These are phyloP conservation scores for Aspergillus arachidicola DNA, from an alignment of 2,329 filamentous ascomycete genomes.

Conservation along the genomic window DNA sequence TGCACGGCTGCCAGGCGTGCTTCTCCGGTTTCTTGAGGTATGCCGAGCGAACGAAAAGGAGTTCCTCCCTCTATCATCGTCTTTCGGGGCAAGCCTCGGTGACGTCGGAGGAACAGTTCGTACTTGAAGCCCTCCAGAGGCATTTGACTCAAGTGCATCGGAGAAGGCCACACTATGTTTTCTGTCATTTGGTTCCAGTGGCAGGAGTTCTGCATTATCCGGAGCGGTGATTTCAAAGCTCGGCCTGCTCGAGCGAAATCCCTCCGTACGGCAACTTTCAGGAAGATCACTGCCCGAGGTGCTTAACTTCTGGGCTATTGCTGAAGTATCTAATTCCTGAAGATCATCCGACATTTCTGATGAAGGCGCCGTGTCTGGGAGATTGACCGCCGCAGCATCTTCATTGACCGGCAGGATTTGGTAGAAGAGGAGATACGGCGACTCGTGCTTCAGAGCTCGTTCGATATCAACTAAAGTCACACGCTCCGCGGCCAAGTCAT, in stretches of 20 bases:
- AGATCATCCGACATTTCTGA: conserved; percentile 29
- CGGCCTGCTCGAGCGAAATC: conserved; percentile 32
- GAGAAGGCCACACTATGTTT: conserved; percentile 34
- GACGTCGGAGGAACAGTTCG: conserved; percentile 29
- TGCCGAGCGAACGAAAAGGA: conserved; percentile 32
- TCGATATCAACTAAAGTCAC: conserved; percentile 78
- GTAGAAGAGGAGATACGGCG: conserved; percentile 93
- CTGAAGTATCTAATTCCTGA: conserved; percentile 24
- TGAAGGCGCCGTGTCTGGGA: conserved; percentile 37
- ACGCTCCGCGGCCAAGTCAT: conserved; percentile 76
- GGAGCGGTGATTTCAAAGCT: conserved; percentile 42
- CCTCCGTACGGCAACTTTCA: conserved; percentile 25
- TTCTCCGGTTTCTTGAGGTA: conserved; percentile 32
- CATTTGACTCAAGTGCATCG: conserved; percentile 19
- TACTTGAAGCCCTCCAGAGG: conserved; percentile 18
- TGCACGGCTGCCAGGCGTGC: conserved; percentile 38
- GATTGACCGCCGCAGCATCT: conserved; percentile 46
- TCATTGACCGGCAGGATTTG: conserved; percentile 88
- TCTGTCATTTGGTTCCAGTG: conserved; percentile 21
- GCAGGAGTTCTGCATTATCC: conserved; percentile 24
- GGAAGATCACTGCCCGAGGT: conserved; percentile 19
- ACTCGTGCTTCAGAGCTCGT: conserved; percentile 77
- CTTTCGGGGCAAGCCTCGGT: conserved; percentile 25
- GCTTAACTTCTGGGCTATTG: conserved; percentile 23
- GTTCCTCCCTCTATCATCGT: conserved; percentile 26